Evolutionary conservation across 495 filamentous ascomycete species (phyloP).

Genomic region (Trichoderma parareesei): DNA sequence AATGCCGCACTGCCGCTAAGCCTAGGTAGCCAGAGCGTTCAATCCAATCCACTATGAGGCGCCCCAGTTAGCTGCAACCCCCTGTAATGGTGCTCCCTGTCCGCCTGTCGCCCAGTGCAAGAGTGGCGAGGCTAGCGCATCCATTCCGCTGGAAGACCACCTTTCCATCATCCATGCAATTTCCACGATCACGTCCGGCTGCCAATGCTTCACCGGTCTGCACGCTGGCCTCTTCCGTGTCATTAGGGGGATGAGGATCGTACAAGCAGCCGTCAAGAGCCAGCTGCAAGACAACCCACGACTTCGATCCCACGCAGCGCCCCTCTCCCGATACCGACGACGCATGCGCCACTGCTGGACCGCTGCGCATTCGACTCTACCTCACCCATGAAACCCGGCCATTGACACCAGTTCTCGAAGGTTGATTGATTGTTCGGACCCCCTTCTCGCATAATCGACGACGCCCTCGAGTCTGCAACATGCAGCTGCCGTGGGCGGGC

Average conservation of each 20-base stretch:
- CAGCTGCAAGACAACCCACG: background rate
- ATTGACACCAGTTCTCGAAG: background rate
- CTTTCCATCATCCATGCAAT: background rate
- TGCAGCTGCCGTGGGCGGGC: conserved; percentile 31
- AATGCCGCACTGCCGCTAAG: background rate
- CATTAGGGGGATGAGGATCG: background rate
- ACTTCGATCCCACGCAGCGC: background rate
- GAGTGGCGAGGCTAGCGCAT: conserved; percentile 8
- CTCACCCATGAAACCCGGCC: conserved; percentile 1
- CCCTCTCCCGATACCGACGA: background rate
- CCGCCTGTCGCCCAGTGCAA: background rate
- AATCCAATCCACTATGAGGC: background rate
- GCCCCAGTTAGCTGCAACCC: conserved; percentile 1
- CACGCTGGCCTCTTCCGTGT: background rate
- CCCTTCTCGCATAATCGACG: background rate
- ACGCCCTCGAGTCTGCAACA: conserved; percentile 15
- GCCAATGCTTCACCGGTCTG: conserved; percentile 7
- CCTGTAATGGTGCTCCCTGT: conserved; percentile 1
- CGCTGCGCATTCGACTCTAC: conserved; percentile 3
- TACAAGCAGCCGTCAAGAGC: background rate
- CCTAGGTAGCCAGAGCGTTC: background rate
- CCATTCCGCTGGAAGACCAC: conserved; percentile 7
- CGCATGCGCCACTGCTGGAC: background rate
- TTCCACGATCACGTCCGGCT: background rate
- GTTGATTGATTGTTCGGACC: background rate